These are phyloP conservation scores for Clitoria ternatea DNA, from an alignment of 306 rosid genomes.

Conservation along the genomic window DNA sequence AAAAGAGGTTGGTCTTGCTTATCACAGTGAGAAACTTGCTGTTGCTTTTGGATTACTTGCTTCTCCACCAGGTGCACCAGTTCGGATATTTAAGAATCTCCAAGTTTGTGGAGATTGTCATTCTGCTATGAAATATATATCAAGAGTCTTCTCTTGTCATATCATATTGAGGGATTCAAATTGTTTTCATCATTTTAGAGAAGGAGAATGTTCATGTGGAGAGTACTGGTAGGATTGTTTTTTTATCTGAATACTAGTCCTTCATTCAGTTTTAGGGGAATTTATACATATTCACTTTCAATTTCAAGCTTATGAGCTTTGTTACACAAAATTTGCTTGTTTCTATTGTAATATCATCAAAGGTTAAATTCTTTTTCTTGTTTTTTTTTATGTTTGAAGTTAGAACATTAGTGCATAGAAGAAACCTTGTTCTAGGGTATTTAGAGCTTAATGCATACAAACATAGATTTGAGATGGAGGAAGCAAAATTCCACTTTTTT, in stretches of 20 bases:
- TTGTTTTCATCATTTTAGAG: constrained; percentile 80
- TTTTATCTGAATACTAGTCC: background rate
- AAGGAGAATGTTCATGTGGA: constrained; percentile 74
- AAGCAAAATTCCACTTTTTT: background rate
- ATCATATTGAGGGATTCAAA: constrained; percentile 79
- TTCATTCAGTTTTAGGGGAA: background rate
- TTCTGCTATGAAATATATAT: constrained; percentile 63
- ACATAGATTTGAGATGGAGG: background rate
- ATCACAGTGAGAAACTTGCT: constrained; percentile 79
- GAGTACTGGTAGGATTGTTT: constrained; percentile 65
- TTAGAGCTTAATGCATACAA: background rate
- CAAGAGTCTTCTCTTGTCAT: constrained; percentile 49
- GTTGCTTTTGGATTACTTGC: constrained; percentile 68
- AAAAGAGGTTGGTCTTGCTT: constrained; percentile 61
- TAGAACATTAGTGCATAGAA: background rate
- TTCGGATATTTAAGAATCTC: constrained; percentile 74
- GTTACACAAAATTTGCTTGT: constrained; percentile 7
- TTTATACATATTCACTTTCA: background rate
- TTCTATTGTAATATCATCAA: constrained; percentile 9
- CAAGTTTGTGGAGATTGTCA: no score
- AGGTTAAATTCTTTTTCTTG: constrained; percentile 2
- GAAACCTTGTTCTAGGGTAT: background rate
- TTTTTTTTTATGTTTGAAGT: background rate
- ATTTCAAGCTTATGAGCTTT: background rate
- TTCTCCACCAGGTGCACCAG: constrained; percentile 49